A percentile compares a stretch with the other conserved stretches of the same genome.
phyloP scores from a whole-genome alignment of 305 asterid species.

The Fraxinus ornus region DNA sequence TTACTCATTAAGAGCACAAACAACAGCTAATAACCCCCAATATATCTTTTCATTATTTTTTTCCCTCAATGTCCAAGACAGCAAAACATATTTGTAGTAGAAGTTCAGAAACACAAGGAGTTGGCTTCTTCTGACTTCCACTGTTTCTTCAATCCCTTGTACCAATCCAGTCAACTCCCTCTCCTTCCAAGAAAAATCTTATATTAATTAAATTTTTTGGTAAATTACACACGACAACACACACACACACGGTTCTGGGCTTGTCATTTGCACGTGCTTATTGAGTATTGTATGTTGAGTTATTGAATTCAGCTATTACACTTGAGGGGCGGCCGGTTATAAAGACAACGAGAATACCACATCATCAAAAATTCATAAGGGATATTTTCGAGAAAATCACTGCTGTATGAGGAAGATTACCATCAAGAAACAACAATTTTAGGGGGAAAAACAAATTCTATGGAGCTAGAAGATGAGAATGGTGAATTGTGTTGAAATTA shows the following conservation, averaged over 20 bases:
- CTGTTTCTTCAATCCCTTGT: neutral
- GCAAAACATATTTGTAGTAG: neutral
- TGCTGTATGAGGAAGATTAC: neutral
- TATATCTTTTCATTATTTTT: neutral
- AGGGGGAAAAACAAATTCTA: neutral
- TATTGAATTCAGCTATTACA: neutral
- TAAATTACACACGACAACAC: too few relatives aligned
- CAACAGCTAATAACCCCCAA: neutral
- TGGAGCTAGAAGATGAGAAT: neutral
- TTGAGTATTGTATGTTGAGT: neutral
- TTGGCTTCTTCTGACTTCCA: neutral
- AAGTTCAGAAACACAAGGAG: neutral
- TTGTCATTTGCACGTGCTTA: too few relatives aligned
- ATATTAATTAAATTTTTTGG: conserved; percentile 30
- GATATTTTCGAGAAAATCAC: neutral
- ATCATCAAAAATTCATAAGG: neutral
- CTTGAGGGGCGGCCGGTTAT: neutral
- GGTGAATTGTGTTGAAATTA: neutral
- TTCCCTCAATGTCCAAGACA: neutral
- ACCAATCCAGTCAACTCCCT: conserved; percentile 32
- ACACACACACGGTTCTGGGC: too few relatives aligned
- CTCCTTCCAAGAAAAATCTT: conserved; percentile 55
- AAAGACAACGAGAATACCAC: neutral
- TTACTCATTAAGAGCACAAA: neutral
- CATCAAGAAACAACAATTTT: neutral